Evolutionary conservation across 208 protist species (phyloP).

Genomic region (Leishmania tarentolae): DNA sequence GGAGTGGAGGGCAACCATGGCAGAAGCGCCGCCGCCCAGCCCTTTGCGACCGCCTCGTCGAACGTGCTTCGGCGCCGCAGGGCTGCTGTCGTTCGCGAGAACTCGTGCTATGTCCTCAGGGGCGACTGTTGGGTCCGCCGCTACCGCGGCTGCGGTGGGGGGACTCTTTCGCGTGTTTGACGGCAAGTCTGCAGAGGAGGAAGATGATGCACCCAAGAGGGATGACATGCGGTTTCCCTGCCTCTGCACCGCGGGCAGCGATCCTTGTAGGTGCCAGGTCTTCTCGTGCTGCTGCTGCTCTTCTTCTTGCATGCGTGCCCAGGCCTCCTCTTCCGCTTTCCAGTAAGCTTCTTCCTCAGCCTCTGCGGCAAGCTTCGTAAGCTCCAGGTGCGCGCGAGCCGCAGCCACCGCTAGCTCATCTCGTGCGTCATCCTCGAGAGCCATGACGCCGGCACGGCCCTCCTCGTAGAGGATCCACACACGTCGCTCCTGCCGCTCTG

Average conservation of each 20-base stretch:
- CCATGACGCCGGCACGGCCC: slow-evolving; percentile 8
- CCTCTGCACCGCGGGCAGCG: background rate
- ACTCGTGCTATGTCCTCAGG: background rate
- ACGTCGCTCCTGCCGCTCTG: slow-evolving; percentile 5
- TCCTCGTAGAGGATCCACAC: slow-evolving; percentile 20
- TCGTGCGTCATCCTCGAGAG: slow-evolving; percentile 23
- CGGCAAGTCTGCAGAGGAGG: slow-evolving; percentile 10
- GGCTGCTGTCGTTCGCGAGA: background rate
- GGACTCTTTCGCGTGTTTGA: background rate
- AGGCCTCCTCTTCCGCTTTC: slow-evolving; percentile 40
- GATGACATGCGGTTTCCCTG: background rate
- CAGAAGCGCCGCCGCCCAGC: background rate
- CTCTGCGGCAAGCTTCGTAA: slow-evolving; percentile 21
- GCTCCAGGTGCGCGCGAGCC: slow-evolving; percentile 24
- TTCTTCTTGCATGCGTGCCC: slow-evolving; percentile 21
- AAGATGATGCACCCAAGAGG: background rate
- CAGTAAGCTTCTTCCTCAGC: slow-evolving; percentile 43
- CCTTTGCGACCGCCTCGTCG: slow-evolving; percentile 2
- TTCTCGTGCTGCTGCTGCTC: slow-evolving; percentile 10
- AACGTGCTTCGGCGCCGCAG: background rate
- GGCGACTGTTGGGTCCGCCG: background rate
- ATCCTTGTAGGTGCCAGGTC: too few species aligned
- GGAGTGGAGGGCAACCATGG: background rate
- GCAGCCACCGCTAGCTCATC: slow-evolving; percentile 22
- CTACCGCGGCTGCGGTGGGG: slow-evolving; percentile 3